Percentiles rank a stretch among this genome's conserved stretches.
Conservation (phyloP, 1,284 basidiomycete species). For the Malassezia restricta region DNA sequence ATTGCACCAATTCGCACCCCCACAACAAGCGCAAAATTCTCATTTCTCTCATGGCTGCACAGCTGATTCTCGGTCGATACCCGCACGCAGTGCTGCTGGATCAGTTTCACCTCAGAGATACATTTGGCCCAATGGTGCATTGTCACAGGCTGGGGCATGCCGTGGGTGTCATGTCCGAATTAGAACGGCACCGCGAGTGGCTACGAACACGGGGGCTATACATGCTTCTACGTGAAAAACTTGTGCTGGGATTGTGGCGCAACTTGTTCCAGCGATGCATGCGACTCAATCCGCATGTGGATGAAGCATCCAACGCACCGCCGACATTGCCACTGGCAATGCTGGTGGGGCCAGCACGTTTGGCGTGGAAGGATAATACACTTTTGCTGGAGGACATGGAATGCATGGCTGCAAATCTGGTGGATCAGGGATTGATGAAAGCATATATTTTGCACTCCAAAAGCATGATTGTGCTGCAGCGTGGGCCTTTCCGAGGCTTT, state of each 20-base stretch:
- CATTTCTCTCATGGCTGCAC: constrained; percentile 44
- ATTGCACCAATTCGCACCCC: constrained; percentile 31
- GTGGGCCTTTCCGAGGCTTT: constrained; percentile 43
- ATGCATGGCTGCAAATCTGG: constrained; percentile 44
- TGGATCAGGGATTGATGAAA: constrained; percentile 48
- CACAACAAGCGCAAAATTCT: constrained; percentile 46
- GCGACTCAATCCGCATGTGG: constrained; percentile 7
- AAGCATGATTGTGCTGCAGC: constrained; percentile 45
- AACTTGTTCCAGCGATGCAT: constrained; percentile 39
- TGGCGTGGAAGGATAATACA: constrained; percentile 39
- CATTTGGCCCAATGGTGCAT: constrained; percentile 27
- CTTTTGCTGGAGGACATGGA: constrained; percentile 47
- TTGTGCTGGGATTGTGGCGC: constrained; percentile 47
- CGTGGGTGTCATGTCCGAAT: constrained; percentile 22
- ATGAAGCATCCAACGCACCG: constrained; percentile 25
- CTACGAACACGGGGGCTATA: constrained; percentile 44
- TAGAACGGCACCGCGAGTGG: constrained; percentile 43
- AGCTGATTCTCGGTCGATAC: constrained; percentile 47
- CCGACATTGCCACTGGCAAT: constrained; percentile 38
- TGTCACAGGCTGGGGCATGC: constrained; percentile 41
- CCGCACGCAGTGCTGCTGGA: constrained; percentile 35
- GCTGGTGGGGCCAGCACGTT: constrained; percentile 36
- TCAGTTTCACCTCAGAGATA: constrained; percentile 28
- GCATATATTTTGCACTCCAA: constrained; percentile 47
- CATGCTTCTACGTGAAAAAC: constrained; percentile 46